Base-by-base conservation (phyloP, 108 stramenopile genomes). In the Skeletonema tropicum region DNA sequence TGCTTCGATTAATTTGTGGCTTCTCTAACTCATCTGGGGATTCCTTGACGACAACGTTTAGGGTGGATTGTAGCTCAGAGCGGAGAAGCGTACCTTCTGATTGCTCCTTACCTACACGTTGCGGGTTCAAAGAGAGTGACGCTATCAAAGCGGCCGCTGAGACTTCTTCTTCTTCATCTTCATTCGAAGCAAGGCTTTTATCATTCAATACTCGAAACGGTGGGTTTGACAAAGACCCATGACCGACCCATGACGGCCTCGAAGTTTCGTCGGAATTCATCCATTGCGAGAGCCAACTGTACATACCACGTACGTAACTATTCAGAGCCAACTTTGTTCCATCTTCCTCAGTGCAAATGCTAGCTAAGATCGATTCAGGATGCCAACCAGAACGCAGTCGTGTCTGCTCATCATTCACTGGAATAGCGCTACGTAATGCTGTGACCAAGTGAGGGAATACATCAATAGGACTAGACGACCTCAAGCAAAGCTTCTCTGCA, bases 341-440 rank as follows among this genome's bases (percentile, higher is more conserved):
- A 66, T 76, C 66, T 41, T 70, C 74, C 32, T 90, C 88, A 7
- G 84, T 87, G 49, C 87, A 91, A 55, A 92, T 59, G 64, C 71
- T 77, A 6, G 91, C 89, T 14, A 94, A 67, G 46, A 92, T 73
- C 19, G 89, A 83, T 64, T 94, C 94, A 6, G 94, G 91, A 68
- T 91, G 83, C 91, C 91, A 94, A 58, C 92, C 91, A 26, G 87
- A 84, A 14, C 86, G 55, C 32, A 89, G 25, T 31, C 60, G 61
- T 12, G 39, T 57, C 11, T 64, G 55, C 60, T 90, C 91, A 52
- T 90, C 90, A 48, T 82, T 86, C 29, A 76, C 42, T 36, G 63
- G 58, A 25, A 90, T 41, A 25, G 86, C 35, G 68, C 65, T 83
- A 10, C 73, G 73, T n/a, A 86, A 63, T 11, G 85, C 78, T 30